phyloP scores from a whole-genome alignment of 495 filamentous ascomycete species.

The Cercophora samala region DNA sequence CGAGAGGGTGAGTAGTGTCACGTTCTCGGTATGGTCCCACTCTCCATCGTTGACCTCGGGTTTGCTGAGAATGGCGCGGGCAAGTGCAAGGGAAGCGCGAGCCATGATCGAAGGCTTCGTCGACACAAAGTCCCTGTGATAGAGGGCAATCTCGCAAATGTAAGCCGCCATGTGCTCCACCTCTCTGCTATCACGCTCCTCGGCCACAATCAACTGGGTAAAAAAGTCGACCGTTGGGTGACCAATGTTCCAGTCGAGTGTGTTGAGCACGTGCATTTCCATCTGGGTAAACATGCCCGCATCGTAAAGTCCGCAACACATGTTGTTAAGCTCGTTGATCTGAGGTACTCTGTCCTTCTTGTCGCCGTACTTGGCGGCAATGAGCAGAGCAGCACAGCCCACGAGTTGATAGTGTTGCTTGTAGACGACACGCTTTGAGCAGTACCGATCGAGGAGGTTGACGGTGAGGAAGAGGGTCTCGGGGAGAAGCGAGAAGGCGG shows the following conservation, averaged over 20 bases:
- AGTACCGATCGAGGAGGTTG: slow-evolving; percentile 96
- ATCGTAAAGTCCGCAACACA: slow-evolving; percentile 98
- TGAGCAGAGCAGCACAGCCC: slow-evolving; percentile 91
- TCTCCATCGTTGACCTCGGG: slow-evolving; percentile 69
- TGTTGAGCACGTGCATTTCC: slow-evolving; percentile 99
- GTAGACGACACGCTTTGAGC: slow-evolving; percentile 96
- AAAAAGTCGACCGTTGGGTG: slow-evolving; percentile 95
- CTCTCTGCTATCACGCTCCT: slow-evolving; percentile 74
- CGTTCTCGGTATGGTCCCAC: slow-evolving; percentile 80
- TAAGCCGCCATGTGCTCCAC: slow-evolving; percentile 93
- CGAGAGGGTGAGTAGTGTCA: slow-evolving; percentile 74
- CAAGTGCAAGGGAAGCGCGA: slow-evolving; percentile 76
- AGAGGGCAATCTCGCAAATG: slow-evolving; percentile 89
- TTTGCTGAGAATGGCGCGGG: slow-evolving; percentile 79
- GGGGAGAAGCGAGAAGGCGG: slow-evolving; percentile 87
- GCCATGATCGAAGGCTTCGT: slow-evolving; percentile 87
- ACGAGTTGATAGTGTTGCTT: slow-evolving; percentile 99
- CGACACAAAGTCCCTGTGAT: slow-evolving; percentile 93
- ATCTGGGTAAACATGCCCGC: slow-evolving; percentile 99
- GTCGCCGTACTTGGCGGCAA: slow-evolving; percentile 98
- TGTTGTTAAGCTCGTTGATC: slow-evolving; percentile 92
- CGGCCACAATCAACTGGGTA: slow-evolving; percentile 66
- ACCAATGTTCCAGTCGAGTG: slow-evolving; percentile 92
- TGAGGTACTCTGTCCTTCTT: slow-evolving; percentile 95
- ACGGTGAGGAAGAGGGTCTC: slow-evolving; percentile 94